Evolutionary conservation across 768 basidiomycete genomes (phyloP), one percentile per base, ranked within the genome.

Genomic region (Trametes sanguinea): DNA sequence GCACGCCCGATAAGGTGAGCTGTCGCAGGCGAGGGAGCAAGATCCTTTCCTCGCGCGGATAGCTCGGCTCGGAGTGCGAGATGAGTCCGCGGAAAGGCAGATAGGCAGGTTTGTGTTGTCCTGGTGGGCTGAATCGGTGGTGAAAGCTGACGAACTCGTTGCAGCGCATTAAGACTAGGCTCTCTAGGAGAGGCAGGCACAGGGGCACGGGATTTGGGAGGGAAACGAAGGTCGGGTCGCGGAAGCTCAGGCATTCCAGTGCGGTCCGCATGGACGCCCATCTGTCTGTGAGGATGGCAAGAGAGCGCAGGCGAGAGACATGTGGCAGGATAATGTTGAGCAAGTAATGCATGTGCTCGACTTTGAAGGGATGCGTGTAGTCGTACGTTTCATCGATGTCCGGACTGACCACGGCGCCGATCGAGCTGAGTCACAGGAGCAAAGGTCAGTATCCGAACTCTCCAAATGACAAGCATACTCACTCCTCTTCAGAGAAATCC

Each of bases 201-300:
- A 22, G 16, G 22, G 62, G 63, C 11, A 57, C 29, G 8, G 80
- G 80, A 32, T 63, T 50, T 14, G 71, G 66, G 35, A 69, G 64
- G 7, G 78, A 78, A 13, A 65, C 54, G 7, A 74, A 72, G 1
- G 22, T 30, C 5, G 54, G 47, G 10, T 39, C 39, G 43, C 57
- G 56, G 39, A 51, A 37, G 63, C 83, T 81, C 39, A 87, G 77
- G 9, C 74, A 70, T 29, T 70, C 65, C 16, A 88, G 75, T 10
- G 82, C 84, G 51, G 76, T 69, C 64, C 81, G 77, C 83, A 88
- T 83, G 13, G 84, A 84, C n/a, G 78, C 76, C 80, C 79, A 85
- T 7, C 80, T 77, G 67, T 86, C 83, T 32, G 83, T 83, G 43
- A 84, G 75, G 65, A 87, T 79, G 22, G 74, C 75, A 43, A 86